phyloP scores from a whole-genome alignment of 108 stramenopile genomes.

The Skeletonema grethae region DNA sequence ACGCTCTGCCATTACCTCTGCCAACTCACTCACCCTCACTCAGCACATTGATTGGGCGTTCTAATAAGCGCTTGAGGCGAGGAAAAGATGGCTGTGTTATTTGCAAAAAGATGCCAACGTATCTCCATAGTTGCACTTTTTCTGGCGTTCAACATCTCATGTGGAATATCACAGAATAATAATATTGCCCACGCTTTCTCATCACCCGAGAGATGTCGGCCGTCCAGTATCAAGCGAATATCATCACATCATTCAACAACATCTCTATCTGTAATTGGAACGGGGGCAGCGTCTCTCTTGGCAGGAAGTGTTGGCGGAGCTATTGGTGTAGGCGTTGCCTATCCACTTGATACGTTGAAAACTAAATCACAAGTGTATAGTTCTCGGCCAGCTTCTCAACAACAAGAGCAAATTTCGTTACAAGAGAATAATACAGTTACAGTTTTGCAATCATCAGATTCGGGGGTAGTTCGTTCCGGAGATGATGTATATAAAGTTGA shows the following conservation, averaged over 20 bases:
- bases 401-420: background rate
- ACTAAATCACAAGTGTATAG: slow-evolving; percentile 47
- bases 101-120: background rate
- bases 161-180: background rate
- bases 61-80: background rate
- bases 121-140: background rate
- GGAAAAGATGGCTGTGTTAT: background rate
- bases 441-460: background rate
- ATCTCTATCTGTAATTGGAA: slow-evolving; percentile 25
- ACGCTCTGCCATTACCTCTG: too few species aligned
- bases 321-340: slow-evolving; percentile 49
- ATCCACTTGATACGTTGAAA: slow-evolving; percentile 58
- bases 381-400: background rate
- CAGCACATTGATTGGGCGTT: too few species aligned
- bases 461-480: slow-evolving; percentile 5
- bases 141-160: background rate
- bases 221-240: background rate
- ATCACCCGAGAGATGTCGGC: background rate
- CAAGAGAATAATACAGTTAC: background rate
- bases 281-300: slow-evolving; percentile 32
- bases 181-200: background rate
- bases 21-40: too few species aligned
- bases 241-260: background rate
- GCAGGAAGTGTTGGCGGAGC: slow-evolving; percentile 54
- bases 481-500: slow-evolving; percentile 9